Percentiles rank a stretch among this genome's conserved stretches.
Evolutionary conservation across 2,329 filamentous ascomycete species (phyloP).

Genomic region (Clarireedia sp.): DNA sequence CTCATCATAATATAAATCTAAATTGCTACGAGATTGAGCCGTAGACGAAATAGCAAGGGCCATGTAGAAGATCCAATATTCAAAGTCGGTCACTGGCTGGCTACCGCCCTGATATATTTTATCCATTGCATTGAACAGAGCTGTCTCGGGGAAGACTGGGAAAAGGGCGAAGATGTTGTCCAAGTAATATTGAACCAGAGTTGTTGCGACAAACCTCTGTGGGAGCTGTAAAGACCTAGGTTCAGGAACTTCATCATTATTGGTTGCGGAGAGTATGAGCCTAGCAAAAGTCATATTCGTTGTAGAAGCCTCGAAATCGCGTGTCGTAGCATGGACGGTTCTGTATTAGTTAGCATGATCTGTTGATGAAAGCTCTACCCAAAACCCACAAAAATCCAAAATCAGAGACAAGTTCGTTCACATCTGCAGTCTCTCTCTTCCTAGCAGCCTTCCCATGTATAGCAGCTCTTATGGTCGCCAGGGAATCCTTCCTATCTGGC

Average conservation of each 20-base stretch:
- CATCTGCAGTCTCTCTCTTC: conserved; percentile 69
- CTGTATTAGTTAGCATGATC: conserved; percentile 36
- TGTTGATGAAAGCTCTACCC: neutral
- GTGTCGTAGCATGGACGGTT: conserved; percentile 86
- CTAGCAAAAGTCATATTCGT: conserved; percentile 89
- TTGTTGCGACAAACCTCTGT: conserved; percentile 57
- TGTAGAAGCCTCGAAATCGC: conserved; percentile 85
- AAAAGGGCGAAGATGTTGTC: conserved; percentile 72
- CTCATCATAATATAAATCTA: conserved; percentile 53
- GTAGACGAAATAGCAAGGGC: conserved; percentile 77
- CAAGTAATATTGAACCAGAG: conserved; percentile 76
- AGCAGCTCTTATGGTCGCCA: conserved; percentile 52
- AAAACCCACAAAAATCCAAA: conserved; percentile 74
- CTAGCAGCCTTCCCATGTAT: conserved; percentile 58
- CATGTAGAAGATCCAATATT: conserved; percentile 84
- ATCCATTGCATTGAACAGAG: conserved; percentile 70
- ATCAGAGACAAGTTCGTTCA: conserved; percentile 86
- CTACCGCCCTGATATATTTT: conserved; percentile 68
- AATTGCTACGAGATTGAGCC: conserved; percentile 61
- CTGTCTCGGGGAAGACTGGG: conserved; percentile 75
- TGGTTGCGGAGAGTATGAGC: conserved; percentile 75
- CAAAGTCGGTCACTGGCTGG: conserved; percentile 52
- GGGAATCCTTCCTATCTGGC: conserved; percentile 54
- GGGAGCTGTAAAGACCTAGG: conserved; percentile 58
- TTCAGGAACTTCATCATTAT: conserved; percentile 62